A percentile compares a stretch with the other conserved stretches of the same genome.
These are phyloP conservation scores for Leccinum subspadiceum DNA, from an alignment of 1,284 basidiomycete species.

Conservation along the genomic window DNA sequence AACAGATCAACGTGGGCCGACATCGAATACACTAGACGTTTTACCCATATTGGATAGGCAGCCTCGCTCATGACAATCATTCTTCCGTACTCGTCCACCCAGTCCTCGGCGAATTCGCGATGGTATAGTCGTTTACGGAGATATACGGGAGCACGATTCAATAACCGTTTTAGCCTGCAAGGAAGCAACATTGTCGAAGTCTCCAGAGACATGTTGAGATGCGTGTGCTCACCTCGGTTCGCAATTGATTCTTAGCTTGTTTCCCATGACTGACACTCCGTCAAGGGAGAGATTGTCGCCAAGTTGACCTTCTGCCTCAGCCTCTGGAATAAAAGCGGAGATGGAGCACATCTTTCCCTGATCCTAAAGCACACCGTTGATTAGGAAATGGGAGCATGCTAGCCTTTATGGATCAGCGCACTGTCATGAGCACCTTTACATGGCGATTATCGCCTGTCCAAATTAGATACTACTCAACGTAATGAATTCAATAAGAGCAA, in stretches of 20 bases:
- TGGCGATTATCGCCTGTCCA: constrained; percentile 30
- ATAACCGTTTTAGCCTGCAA: constrained; percentile 27
- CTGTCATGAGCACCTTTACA: constrained; percentile 24
- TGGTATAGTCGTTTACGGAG: constrained; percentile 29
- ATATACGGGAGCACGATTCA: constrained; percentile 22
- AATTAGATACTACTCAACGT: constrained; percentile 19
- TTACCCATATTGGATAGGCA: constrained; percentile 44
- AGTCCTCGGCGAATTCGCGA: constrained; percentile 32
- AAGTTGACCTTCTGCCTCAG: constrained; percentile 20
- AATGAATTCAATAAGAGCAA: background rate
- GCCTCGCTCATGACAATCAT: constrained; percentile 48
- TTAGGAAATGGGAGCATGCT: constrained; percentile 6
- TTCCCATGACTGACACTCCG: constrained; percentile 14
- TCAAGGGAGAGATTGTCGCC: constrained; percentile 17
- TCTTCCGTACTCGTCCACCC: constrained; percentile 37
- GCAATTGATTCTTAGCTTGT: constrained; percentile 24
- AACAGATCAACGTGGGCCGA: constrained; percentile 6
- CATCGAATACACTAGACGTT: background rate
- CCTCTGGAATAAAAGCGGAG: constrained; percentile 26
- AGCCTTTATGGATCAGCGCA: constrained; percentile 11
- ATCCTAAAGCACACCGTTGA: constrained; percentile 20
- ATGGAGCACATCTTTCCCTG: constrained; percentile 28
- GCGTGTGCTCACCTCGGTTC: constrained; percentile 25
- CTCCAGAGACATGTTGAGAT: background rate
- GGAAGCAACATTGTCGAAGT: background rate